Evolutionary conservation across 192 early-diverging fungal genomes (phyloP).

Genomic region (Mortierella antarctica): DNA sequence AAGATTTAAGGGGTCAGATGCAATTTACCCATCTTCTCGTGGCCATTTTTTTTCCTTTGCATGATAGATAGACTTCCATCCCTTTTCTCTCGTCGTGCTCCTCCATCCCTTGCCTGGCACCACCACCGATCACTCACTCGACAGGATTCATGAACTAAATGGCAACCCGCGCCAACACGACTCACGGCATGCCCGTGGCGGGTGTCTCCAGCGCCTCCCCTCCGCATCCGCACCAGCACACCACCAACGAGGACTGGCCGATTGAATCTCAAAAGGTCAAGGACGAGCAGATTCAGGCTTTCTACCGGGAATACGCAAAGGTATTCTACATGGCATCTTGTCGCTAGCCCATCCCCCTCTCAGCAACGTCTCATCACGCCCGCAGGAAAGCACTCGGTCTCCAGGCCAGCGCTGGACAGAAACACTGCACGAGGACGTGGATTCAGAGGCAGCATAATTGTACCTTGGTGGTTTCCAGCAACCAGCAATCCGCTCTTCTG

Average conservation of each 20-base stretch:
- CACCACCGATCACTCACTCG: too few relatives aligned
- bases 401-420: neutral
- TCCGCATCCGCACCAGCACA: neutral
- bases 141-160: conserved; percentile 10
- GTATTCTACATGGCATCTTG: neutral
- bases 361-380: neutral
- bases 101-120: too few relatives aligned
- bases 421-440: too few relatives aligned
- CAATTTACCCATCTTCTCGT: too few relatives aligned
- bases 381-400: neutral
- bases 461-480: too few relatives aligned
- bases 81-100: too few relatives aligned
- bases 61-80: too few relatives aligned
- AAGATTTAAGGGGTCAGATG: too few relatives aligned
- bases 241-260: neutral
- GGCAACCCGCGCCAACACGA: conserved; percentile 6
- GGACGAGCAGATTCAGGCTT: conserved; percentile 46
- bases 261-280: conserved; percentile 21
- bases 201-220: neutral
- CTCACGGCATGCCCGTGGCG: neutral
- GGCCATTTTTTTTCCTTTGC: too few relatives aligned
- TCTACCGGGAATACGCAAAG: conserved; percentile 44
- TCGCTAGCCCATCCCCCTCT: neutral
- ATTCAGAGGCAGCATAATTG: too few relatives aligned
- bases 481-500: too few relatives aligned